Conservation (phyloP, 148 eudicot species). For the Cornus florida region DNA sequence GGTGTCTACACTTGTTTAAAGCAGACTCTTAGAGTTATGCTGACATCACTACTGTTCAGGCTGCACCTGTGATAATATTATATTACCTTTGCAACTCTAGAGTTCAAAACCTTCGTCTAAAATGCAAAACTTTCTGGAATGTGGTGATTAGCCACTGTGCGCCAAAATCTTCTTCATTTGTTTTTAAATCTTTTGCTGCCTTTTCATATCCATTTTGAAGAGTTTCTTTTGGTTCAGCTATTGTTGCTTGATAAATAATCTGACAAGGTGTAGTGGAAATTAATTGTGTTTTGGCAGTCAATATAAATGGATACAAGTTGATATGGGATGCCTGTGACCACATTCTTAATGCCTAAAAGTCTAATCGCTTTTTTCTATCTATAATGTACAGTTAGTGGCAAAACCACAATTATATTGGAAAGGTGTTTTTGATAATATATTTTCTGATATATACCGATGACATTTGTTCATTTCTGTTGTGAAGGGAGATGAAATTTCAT, state of each 20-base stretch:
- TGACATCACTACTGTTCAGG: too few relatives aligned
- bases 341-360: neutral
- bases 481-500: conserved; percentile 80
- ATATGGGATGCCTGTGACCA: neutral
- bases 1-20: too few relatives aligned
- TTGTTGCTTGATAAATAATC: neutral
- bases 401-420: neutral
- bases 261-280: neutral
- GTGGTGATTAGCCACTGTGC: too few relatives aligned
- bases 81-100: too few relatives aligned
- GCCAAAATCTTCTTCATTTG: too few relatives aligned
- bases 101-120: too few relatives aligned
- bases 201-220: neutral
- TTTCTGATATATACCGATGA: conserved; percentile 6
- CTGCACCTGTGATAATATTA: neutral
- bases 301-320: neutral
- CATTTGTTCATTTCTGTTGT: conserved; percentile 17
- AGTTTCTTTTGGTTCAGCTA: neutral
- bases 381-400: neutral
- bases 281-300: neutral
- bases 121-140: too few relatives aligned
- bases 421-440: neutral
- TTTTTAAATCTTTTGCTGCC: too few relatives aligned
- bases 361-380: neutral
- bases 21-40: too few relatives aligned